Evolutionary conservation across 2,329 filamentous ascomycete genomes (phyloP).

Genomic region (Trichoderma afroharzianum): DNA sequence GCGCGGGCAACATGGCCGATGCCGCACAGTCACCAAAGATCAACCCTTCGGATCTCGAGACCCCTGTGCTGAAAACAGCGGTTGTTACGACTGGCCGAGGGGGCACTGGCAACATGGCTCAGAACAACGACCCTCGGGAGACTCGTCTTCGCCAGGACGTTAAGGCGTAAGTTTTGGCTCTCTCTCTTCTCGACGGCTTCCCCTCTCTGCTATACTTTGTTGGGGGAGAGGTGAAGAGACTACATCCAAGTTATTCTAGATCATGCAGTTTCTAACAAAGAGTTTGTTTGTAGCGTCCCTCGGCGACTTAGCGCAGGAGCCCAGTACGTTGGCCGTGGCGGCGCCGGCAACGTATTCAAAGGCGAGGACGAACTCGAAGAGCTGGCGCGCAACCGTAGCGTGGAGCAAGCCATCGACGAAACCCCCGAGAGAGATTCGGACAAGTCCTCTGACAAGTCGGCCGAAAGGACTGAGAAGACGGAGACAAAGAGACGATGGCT

Average conservation of each 20-base stretch:
- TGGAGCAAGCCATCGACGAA: conserved; percentile 35
- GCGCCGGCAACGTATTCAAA: conserved; percentile 67
- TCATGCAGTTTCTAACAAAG: conserved; percentile 12
- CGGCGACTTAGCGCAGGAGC: conserved; percentile 56
- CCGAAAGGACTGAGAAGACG: conserved; percentile 19
- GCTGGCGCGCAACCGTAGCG: conserved; percentile 27
- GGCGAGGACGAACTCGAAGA: conserved; percentile 38
- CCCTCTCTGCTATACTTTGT: neutral
- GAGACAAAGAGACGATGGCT: conserved; percentile 11
- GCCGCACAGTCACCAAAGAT: conserved; percentile 49
- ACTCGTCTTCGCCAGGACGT: conserved; percentile 83
- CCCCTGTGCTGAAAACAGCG: conserved; percentile 77
- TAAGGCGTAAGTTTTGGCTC: conserved; percentile 52
- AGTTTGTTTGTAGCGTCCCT: conserved; percentile 40
- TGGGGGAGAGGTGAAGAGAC: neutral
- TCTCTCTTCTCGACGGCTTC: neutral
- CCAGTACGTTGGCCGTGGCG: conserved; percentile 69
- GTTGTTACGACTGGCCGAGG: conserved; percentile 87
- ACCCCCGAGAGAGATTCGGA: conserved; percentile 13
- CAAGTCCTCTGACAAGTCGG: neutral
- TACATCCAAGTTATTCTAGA: too few species aligned
- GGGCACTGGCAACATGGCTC: conserved; percentile 83
- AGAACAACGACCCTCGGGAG: conserved; percentile 65
- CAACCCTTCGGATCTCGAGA: conserved; percentile 65
- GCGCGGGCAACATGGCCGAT: conserved; percentile 70